Base-by-base conservation (phyloP, 1,284 basidiomycete species). In the Cryptococcus neoformans region DNA sequence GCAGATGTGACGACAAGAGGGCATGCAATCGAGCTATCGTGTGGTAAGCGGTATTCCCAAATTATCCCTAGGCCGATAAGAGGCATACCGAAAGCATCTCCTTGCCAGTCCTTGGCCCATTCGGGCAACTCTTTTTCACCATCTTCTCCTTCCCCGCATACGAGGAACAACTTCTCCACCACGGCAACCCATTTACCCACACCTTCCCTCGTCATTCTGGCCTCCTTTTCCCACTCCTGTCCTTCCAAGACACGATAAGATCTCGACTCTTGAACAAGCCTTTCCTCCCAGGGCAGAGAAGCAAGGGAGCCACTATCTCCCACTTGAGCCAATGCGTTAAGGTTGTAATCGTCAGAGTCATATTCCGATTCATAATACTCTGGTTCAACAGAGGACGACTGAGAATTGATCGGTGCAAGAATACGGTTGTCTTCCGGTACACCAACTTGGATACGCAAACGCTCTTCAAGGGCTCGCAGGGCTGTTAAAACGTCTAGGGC, bases 51-150 rank as follows among this genome's bases (percentile, higher is more conserved):
- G 16, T 28, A 16, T 37, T 17, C 37, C 14, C 47, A 14, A 16
- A 38, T 42, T 10, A 40, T 6, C 40, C 64, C 58, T 37, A 69
- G 65, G 21, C 2, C 14, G 39, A 21, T 10, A 39, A 37, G 1
- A 14, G 40, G 51, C 71, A 61, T 44, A 75, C 69, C 65, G 9
- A 91, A 80, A 72, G 89, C 85, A 37, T 88, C 80, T 2, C 83
- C 88, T 14, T 87, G 85, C 88, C 89, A 92, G 10, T 81, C 80
- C 65, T 78, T 80, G 10, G 61, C 60, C 72, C 72, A 72, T 6
- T 48, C 55, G 8, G 16, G 40, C 40, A 14, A 11, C 37, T 64
- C 66, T 50, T 53, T 50, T 49, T 51, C 63, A 34, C 28, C 47
- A 49, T 49, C 54, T 40, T 49, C 41, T 4, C 39, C 49, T 21